Evolutionary conservation across 208 protist genomes (phyloP).

Genomic region (Trypanosoma mega): DNA sequence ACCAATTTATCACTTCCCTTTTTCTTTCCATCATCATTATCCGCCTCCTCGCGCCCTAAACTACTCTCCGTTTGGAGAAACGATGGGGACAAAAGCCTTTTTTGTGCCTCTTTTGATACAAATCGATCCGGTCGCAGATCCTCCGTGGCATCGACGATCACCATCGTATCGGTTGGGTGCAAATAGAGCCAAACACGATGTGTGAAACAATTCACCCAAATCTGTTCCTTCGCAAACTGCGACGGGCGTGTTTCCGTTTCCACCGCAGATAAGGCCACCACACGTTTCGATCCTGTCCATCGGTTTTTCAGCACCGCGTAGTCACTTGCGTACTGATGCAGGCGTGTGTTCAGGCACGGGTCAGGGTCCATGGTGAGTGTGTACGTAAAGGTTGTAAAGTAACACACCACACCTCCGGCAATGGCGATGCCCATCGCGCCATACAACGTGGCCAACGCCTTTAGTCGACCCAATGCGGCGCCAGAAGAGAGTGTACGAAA

Average conservation of each 20-base stretch:
- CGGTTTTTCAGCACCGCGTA: slow-evolving; percentile 65
- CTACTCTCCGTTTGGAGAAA: too few species aligned
- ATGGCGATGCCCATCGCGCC: slow-evolving; percentile 21
- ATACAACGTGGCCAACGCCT: slow-evolving; percentile 27
- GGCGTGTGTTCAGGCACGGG: slow-evolving; percentile 41
- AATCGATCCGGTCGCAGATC: slow-evolving; percentile 65
- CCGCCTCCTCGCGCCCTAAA: not conserved
- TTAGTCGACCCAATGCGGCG: slow-evolving; percentile 29
- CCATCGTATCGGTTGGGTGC: slow-evolving; percentile 40
- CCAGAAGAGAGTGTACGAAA: slow-evolving; percentile 31
- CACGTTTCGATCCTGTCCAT: slow-evolving; percentile 36
- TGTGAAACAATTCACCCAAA: slow-evolving; percentile 59
- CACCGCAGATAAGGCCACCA: slow-evolving; percentile 25
- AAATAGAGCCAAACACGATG: slow-evolving; percentile 67
- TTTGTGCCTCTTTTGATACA: slow-evolving; percentile 6
- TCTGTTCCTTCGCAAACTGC: slow-evolving; percentile 6
- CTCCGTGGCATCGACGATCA: slow-evolving; percentile 41
- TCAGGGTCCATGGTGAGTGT: slow-evolving; percentile 57
- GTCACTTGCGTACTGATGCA: slow-evolving; percentile 66
- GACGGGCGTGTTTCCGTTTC: not conserved
- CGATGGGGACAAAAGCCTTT: not conserved
- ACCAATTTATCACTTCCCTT: not conserved
- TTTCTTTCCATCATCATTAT: not conserved
- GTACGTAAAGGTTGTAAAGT: slow-evolving; percentile 67
- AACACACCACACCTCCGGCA: slow-evolving; percentile 41